Percentiles rank a stretch among this genome's conserved stretches.
Evolutionary conservation across 192 early-diverging fungal genomes (phyloP).

Genomic region (Gigaspora rosea): DNA sequence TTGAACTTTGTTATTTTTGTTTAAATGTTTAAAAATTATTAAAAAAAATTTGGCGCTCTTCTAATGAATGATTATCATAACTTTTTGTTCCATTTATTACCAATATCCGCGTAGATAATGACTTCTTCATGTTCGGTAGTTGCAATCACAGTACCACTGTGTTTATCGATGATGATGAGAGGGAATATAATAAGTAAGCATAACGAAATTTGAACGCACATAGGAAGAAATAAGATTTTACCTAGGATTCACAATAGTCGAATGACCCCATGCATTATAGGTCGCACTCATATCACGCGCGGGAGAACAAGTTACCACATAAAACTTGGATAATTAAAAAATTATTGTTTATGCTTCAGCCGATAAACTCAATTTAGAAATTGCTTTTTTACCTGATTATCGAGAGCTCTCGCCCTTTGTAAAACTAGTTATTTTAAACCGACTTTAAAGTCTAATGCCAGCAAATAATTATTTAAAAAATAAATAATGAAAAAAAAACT

Average conservation of each 20-base stretch:
- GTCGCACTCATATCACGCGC: conserved; percentile 72
- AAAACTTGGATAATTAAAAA: conserved; percentile 54
- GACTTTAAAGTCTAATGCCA: background rate
- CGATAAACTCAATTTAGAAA: background rate
- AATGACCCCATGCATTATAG: conserved; percentile 96
- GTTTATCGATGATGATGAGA: background rate
- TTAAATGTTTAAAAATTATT: too few relatives aligned
- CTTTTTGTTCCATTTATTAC: conserved; percentile 32
- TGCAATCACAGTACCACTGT: conserved; percentile 28
- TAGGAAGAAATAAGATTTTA: conserved; percentile 20
- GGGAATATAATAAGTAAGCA: background rate
- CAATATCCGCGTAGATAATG: conserved; percentile 81
- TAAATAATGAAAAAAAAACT: background rate
- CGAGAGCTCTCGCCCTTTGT: conserved; percentile 71
- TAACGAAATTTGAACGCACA: background rate
- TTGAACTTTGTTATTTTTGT: too few relatives aligned
- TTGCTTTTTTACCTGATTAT: conserved; percentile 69
- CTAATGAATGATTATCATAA: too few relatives aligned
- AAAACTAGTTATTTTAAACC: conserved; percentile 16
- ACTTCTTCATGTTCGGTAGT: conserved; percentile 74
- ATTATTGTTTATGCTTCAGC: background rate
- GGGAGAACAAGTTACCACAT: conserved; percentile 94
- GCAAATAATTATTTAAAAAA: background rate
- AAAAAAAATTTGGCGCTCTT: too few relatives aligned
- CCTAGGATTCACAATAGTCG: conserved; percentile 82